phyloP scores from a whole-genome alignment of 2,329 filamentous ascomycete genomes.

The Parafenestella ontariensis region DNA sequence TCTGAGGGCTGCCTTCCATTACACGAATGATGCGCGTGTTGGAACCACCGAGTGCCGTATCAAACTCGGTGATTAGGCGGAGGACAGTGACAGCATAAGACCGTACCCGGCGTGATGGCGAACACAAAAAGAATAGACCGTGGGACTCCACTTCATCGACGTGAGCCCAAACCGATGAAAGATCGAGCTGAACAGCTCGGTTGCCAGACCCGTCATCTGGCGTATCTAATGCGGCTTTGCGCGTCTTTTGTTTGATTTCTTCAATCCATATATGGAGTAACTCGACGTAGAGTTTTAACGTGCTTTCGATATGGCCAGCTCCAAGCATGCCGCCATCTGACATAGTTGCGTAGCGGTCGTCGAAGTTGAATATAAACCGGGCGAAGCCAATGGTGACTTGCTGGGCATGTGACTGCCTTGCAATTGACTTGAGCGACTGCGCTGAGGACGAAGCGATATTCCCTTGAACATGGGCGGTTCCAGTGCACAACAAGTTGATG shows the following conservation, averaged over 20 bases:
- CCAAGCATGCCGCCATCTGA: constrained; percentile 97
- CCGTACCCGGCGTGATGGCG: constrained; percentile 87
- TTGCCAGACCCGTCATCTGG: constrained; percentile 71
- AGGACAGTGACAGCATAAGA: constrained; percentile 92
- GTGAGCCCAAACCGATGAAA: constrained; percentile 88
- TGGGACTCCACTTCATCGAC: constrained; percentile 98
- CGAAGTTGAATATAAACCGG: constrained; percentile 97
- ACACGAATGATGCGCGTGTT: constrained; percentile 87
- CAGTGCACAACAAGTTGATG: constrained; percentile 94
- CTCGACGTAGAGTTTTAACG: constrained; percentile 89
- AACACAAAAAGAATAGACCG: constrained; percentile 95
- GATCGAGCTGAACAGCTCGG: constrained; percentile 78
- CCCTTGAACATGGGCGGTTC: constrained; percentile 91
- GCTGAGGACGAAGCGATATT: constrained; percentile 93
- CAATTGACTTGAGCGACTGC: constrained; percentile 93
- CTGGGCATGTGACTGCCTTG: constrained; percentile 89
- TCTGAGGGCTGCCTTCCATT: constrained; percentile 85
- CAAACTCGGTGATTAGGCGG: constrained; percentile 91
- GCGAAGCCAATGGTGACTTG: constrained; percentile 97
- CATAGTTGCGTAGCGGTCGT: constrained; percentile 96
- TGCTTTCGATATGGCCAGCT: constrained; percentile 92
- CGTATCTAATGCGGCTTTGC: constrained; percentile 70
- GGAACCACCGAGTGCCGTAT: constrained; percentile 82
- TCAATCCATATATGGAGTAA: constrained; percentile 97
- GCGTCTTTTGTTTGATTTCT: constrained; percentile 86